Base-by-base conservation (phyloP, 139 green algal genomes). In the Auxenochlorella pyrenoidosa region DNA sequence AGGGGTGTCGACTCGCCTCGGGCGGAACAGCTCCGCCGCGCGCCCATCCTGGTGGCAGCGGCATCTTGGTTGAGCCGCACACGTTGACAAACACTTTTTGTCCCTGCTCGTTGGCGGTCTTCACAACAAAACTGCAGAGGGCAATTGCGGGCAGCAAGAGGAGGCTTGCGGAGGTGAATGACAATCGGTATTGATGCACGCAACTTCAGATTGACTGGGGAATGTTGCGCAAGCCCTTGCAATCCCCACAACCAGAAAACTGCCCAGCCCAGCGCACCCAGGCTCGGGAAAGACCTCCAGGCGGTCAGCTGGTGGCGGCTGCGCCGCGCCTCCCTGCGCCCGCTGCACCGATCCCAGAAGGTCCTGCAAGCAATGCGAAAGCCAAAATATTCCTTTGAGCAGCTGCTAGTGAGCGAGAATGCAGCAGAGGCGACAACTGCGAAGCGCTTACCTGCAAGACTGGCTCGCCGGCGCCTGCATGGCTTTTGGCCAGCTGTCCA, bases 81-180 rank as follows among this genome's bases (percentile, higher is more conserved):
- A 97, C 88, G 76, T 97, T 97, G 86, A 97, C 93, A 75, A 97
- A 97, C 2, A 96, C 91, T 86, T 96, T 96, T 32, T 44, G 28
- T 1, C 91, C 90, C 26, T 82, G 70, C n/a, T 89, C 77, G 54
- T 95, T 92, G n/a, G 82, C 79, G 0, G 93, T 96, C 84, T 96
- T 96, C 18, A 96, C 87, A 32, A 96, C 94, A 89, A 95, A 96
- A 34, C 94, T 96, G 90, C 73, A 82, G n/a, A 63, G 54, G 22
- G 10, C 54, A 2, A 63, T 54, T n/a, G n/a, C n/a, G 47, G 47
- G 47, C 47, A 54, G n/a, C n/a, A 54, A 10, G 47, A 54, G 8
- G 10, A 10, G 47, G 47, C 47, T 54, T 54, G 47, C 47, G 47
- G 47, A 18, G 47, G 47, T 10, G 47, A 18, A 10, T 54, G 6